These are phyloP conservation scores for Eremothecium cymbalariae DNA, from an alignment of 1,139 yeast genomes.

Conservation along the genomic window DNA sequence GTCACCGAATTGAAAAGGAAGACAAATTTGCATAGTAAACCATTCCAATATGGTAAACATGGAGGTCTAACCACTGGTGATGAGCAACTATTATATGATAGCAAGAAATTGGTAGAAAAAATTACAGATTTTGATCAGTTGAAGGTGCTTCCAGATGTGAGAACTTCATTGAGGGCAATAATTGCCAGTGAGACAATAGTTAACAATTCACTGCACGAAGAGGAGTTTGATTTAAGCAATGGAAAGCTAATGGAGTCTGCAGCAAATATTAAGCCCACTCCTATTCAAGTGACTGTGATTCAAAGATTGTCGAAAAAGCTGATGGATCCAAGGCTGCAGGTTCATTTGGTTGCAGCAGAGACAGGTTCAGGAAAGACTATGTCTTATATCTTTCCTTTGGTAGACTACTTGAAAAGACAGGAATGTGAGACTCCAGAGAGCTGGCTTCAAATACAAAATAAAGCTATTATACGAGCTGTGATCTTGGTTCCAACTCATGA, in stretches of 20 bases:
- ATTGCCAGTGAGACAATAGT: conserved; percentile 39
- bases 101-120: conserved; percentile 34
- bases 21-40: conserved; percentile 2
- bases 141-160: conserved; percentile 56
- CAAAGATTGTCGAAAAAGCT: conserved; percentile 38
- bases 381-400: conserved; percentile 72
- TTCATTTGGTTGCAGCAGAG: conserved; percentile 84
- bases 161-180: conserved; percentile 55
- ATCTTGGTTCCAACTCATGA: conserved; percentile 85
- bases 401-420: conserved; percentile 59
- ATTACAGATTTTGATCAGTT: conserved; percentile 57
- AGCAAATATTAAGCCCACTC: conserved; percentile 44
- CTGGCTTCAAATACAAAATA: conserved; percentile 32
- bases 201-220: conserved; percentile 15
- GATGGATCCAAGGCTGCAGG: conserved; percentile 41
- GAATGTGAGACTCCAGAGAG: conserved; percentile 33
- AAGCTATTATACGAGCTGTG: conserved; percentile 54
- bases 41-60: conserved; percentile 18
- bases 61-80: conserved; percentile 24
- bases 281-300: conserved; percentile 53
- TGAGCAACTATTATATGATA: conserved; percentile 10
- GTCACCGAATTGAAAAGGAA: conserved; percentile 6
- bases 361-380: conserved; percentile 96
- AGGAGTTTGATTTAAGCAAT: conserved; percentile 8
- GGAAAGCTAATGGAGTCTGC: conserved; percentile 8